These are phyloP conservation scores for Tylopilus vinaceipallidus DNA, from an alignment of 768 basidiomycete species.

Conservation along the genomic window DNA sequence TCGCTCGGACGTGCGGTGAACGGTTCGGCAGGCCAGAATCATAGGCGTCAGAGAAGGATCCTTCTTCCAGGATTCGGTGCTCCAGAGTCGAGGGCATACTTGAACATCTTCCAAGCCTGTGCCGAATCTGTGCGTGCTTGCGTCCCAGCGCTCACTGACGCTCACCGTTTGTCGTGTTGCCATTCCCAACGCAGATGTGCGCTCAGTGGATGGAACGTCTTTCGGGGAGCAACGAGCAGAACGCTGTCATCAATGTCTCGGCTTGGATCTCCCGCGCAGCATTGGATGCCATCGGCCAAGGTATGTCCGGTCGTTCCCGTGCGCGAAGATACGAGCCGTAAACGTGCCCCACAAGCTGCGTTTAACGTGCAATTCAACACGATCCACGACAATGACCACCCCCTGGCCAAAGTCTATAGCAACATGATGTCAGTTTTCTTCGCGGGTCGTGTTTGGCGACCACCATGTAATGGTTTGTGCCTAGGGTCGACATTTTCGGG, in stretches of 20 bases:
- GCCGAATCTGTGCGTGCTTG: conserved; percentile 22
- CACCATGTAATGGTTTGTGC: conserved; percentile 3
- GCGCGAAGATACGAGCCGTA: not conserved
- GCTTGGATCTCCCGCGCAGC: conserved; percentile 42
- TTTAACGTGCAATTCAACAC: conserved; percentile 48
- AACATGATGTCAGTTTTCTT: conserved; percentile 10
- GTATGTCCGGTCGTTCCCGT: conserved; percentile 20
- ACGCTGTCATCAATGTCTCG: conserved; percentile 23
- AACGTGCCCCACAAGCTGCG: conserved; percentile 34
- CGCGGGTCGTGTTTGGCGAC: conserved; percentile 2
- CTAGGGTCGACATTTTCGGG: conserved; percentile 14
- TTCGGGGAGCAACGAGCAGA: not conserved
- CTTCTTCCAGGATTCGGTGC: conserved; percentile 57
- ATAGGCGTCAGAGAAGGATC: conserved; percentile 52
- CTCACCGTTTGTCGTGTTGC: not conserved
- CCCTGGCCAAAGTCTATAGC: conserved; percentile 4
- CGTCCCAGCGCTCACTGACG: too few relatives aligned
- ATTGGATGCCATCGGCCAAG: conserved; percentile 50
- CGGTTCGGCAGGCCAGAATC: conserved; percentile 33
- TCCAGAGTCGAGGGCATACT: conserved; percentile 48
- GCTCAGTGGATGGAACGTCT: conserved; percentile 25
- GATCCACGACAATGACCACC: conserved; percentile 6
- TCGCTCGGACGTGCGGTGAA: conserved; percentile 10
- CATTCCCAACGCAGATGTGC: conserved; percentile 15
- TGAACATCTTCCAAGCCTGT: conserved; percentile 46